Evolutionary conservation across 805 yeast genomes (phyloP), one percentile per base, ranked within the genome.

Genomic region (Dipodascopsis uninucleata): DNA sequence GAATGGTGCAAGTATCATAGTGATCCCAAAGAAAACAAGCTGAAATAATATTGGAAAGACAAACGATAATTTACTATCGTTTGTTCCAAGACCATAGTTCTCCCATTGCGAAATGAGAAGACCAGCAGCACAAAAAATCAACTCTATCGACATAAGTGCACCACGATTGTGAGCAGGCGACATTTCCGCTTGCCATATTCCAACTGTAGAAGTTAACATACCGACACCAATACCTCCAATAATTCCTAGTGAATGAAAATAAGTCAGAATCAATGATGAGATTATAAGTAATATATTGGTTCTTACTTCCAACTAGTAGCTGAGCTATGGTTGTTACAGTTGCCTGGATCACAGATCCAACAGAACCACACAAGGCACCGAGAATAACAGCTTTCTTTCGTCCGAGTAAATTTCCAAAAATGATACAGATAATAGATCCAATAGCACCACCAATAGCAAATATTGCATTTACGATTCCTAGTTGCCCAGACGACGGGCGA

Each of bases 171-270:
- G 77, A 6, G 86, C 76, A 47, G 74, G 75, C 28, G 87, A 75
- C 65, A 79, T 75, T 64, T 85, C 95, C 1, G 90, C 74, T 62
- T 82, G 89, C 79, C 85, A 85, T 52, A 82, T 81, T n/a, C 94
- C 93, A 47, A 82, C 81, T 25, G 89, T 81, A 17, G 88, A 79
- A 10, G 89, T 81, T 61, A 78, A 77, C 62, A 81, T 64, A 53
- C 93, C 93, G 49, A 80, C 82, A 58, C 93, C 94, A 34, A 82
- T 56, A 57, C 94, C 88, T 14, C 84, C 77, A 28, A 79, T 60
- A 38, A 81, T 78, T 70, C 94, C n/a, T n/a, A n/a, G n/a, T n/a
- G n/a, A n/a, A n/a, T n/a, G n/a, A n/a, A n/a, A n/a, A n/a, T n/a
- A n/a, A n/a, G n/a, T n/a, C n/a, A n/a, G n/a, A n/a, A n/a, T n/a